Base-by-base conservation (phyloP, 1,284 basidiomycete species). In the Rhizoctonia solani region DNA sequence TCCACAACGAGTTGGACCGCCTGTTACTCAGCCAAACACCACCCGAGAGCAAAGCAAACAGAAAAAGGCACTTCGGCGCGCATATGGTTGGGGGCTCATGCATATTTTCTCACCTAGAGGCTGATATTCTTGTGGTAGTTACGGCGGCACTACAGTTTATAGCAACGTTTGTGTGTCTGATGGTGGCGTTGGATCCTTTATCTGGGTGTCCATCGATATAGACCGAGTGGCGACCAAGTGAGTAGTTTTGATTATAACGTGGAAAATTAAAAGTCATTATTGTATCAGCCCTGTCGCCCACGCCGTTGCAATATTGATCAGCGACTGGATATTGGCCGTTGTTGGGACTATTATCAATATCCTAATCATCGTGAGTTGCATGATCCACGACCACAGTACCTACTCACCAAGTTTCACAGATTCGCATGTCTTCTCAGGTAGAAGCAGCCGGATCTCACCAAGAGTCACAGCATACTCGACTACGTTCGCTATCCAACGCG, bases 131-230 rank as follows among this genome's bases (percentile, higher is more conserved):
- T 14, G 11, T 44, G 42, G 21, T 42, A 46, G 25, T 44, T 21
- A 44, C 54, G 4, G 54, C 23, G 19, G 32, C 34, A 19, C 27
- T 58, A 9, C 54, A 58, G 16, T 58, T 58, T 44, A 13, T 58
- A 6, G 19, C 54, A n/a, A 58, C 54, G n/a, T 42, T 58, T 13
- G 5, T 58, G 5, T 58, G 54, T 30, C 41, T 58, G 6, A 23
- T 23, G 9, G 27, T 39, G 19, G 54, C 54, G 54, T 42, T 11
- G 27, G 37, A 14, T 42, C 37, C 5, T 58, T 58, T 42, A 25
- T n/a, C 8, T 58, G 54, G 54, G 39, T 58, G n/a, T n/a, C 54
- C 29, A 13, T 42, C n/a, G 54, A 58, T n/a, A 27, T 58, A 23
- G 29, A 58, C 39, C 16, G 25, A 11, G 41, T 58, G 25, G 11